Base-by-base conservation (phyloP, 306 rosid genomes). In the Urtica urens region DNA sequence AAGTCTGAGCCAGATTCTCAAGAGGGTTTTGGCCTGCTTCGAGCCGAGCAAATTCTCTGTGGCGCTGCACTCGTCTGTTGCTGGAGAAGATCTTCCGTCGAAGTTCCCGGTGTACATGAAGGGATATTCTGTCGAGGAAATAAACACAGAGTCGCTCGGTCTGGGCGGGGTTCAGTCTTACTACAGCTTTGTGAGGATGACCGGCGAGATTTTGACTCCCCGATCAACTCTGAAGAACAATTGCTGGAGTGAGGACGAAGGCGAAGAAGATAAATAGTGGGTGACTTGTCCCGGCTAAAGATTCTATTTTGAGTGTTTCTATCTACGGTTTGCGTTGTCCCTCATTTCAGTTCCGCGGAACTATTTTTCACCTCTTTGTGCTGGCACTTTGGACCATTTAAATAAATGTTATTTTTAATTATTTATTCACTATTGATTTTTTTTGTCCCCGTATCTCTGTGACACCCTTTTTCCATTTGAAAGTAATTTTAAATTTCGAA, bases 221-320 rank as follows among this genome's bases (percentile, higher is more conserved):
- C 73, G 92, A 70, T 90, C 99, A 6, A 85, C 23, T 66, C 73
- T 85, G 55, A 81, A 60, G 59, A 39, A n/a, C 43, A 43, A 78
- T 69, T 51, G 76, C 68, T 81, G 92, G 38, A 78, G 92, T 28
- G 95, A 86, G 58, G 93, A 83, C 64, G 97, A 88, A 59, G 72
- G 56, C 64, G 93, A 81, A 40, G 72, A 59, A 61, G 94, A 80
- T 42, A 77, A 83, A 20, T 79, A 71, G 51, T 60, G 46, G 18
- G 77, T n/a, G n/a, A n/a, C n/a, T n/a, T n/a, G n/a, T n/a, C n/a
- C n/a, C n/a, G n/a, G n/a, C n/a, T n/a, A n/a, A n/a, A n/a, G n/a
- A n/a, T n/a, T n/a, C n/a, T n/a, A n/a, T n/a, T n/a, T n/a, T n/a
- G n/a, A n/a, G n/a, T n/a, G n/a, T n/a, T n/a, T n/a, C n/a, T n/a